These are phyloP conservation scores for Leucocoprinus birnbaumii DNA, from an alignment of 768 basidiomycete genomes.

Conservation along the genomic window DNA sequence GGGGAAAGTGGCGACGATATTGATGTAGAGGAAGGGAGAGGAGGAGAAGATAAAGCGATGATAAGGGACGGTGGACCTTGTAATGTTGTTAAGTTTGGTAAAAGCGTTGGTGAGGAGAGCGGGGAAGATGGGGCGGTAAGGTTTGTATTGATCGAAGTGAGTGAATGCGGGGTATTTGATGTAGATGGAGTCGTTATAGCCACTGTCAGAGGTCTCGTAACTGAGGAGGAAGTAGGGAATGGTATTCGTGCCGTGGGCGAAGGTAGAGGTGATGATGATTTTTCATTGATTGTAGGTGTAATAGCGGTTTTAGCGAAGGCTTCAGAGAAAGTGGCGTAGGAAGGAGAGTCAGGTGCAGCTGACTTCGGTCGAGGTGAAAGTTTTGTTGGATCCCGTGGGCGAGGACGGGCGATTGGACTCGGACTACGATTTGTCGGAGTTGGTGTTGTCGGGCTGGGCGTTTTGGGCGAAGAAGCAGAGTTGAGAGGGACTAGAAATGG, in stretches of 20 bases:
- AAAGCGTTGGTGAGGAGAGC: conserved; percentile 30
- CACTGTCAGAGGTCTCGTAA: too few relatives aligned
- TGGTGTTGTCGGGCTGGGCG: not conserved
- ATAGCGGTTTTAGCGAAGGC: not conserved
- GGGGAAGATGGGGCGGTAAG: conserved; percentile 14
- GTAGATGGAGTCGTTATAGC: too few relatives aligned
- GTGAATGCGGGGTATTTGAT: conserved; percentile 12
- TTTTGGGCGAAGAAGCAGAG: not conserved
- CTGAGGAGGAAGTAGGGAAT: too few relatives aligned
- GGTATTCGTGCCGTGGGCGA: not conserved
- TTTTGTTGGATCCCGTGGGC: not conserved
- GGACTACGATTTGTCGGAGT: too few relatives aligned
- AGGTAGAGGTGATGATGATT: conserved; percentile 8
- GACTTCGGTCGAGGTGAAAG: conserved; percentile 6
- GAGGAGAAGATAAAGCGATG: conserved; percentile 21
- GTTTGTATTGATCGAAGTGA: not conserved
- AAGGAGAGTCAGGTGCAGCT: conserved; percentile 5
- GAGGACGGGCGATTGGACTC: too few relatives aligned
- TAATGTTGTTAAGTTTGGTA: conserved; percentile 37
- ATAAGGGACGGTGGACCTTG: conserved; percentile 34
- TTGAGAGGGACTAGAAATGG: conserved; percentile 2
- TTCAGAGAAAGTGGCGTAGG: conserved; percentile 3
- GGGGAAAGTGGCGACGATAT: conserved; percentile 11
- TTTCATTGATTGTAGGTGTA: not conserved
- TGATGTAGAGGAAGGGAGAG: not conserved